Base-by-base conservation (phyloP, 192 early-diverging fungal species). In the Coemansia erecta region DNA sequence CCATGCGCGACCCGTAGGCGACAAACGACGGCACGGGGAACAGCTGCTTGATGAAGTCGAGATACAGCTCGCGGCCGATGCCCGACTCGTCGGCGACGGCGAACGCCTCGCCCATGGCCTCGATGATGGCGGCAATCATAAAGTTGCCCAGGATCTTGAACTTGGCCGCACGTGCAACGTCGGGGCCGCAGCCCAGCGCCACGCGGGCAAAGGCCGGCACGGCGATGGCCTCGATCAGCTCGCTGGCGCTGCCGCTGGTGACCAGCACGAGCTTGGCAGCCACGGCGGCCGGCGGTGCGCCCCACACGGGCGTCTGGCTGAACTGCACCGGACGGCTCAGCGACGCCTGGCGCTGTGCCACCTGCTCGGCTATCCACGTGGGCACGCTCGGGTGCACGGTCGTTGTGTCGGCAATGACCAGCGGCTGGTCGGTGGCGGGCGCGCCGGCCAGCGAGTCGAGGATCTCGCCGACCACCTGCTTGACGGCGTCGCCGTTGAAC, bases 111-210 rank as follows among this genome's bases (percentile, higher is more conserved):
- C 85, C 83, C 8, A 91, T 40, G 3, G 85, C 53, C 63, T 91
- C 87, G 15, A 87, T 57, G 4, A 77, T 64, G 1, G 81, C 63
- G 0, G 64, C 66, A 23, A 91, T 67, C 53, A 91, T 81, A 43
- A 84, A 91, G 54, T 91, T 91, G 50, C 87, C 87, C 35, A 83
- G 52, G 11, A 91, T 68, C 54, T 91, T 91, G 62, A 86, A 83
- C 1, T 61, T 61, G 2, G 79, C 69, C 1, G 83, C 85, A 0
- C 58, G 37, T 8, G 52, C 44, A 0, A 71, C 70, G 49, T 86
- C 75, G 3, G 67, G 43, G 6, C 84, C 84, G 26, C 84, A 55
- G 19, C 83, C 66, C 14, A 90, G 76, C 0, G 67, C 56, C n/a
- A 57, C 65, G 21, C 70, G 80, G 2, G 73, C 74, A 28, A 84